phyloP scores from a whole-genome alignment of 352 stramenopile genomes.

The Phytophthora foliorum region DNA sequence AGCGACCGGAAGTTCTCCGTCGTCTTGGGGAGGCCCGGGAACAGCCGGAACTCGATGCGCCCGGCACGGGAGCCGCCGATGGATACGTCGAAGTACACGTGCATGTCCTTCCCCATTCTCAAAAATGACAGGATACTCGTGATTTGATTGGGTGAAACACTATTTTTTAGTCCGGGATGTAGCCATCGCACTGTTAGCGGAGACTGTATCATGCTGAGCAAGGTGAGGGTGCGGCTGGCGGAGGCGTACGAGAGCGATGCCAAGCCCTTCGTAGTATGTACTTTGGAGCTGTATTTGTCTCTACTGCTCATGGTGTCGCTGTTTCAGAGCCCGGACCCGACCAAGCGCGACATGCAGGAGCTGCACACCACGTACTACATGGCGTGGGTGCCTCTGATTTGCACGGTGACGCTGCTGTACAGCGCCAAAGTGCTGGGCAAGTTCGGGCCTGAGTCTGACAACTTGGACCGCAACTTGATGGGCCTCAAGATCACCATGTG shows the following conservation, averaged over 20 bases:
- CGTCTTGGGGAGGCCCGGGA: constrained; percentile 59
- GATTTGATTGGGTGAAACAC: constrained; percentile 1
- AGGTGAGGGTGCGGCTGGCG: constrained; percentile 14
- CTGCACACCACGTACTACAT: constrained; percentile 61
- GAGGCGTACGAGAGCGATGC: constrained; percentile 36
- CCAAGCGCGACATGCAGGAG: constrained; percentile 54
- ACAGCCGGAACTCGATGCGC: constrained; percentile 76
- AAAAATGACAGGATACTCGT: background rate
- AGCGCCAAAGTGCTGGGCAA: constrained; percentile 44
- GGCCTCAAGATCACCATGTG: constrained; percentile 61
- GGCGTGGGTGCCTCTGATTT: constrained; percentile 59
- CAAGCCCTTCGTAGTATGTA: constrained; percentile 60
- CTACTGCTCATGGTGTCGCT: constrained; percentile 63
- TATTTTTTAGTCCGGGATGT: constrained; percentile 2
- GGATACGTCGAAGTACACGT: constrained; percentile 78
- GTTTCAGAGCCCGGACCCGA: constrained; percentile 53
- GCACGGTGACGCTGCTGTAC: constrained; percentile 46
- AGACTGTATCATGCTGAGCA: constrained; percentile 1
- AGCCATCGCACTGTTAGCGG: background rate
- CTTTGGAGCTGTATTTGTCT: constrained; percentile 64
- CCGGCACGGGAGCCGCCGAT: constrained; percentile 86
- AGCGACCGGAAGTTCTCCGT: constrained; percentile 74
- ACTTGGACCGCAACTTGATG: constrained; percentile 64
- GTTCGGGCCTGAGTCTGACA: constrained; percentile 48
- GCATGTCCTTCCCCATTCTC: constrained; percentile 34